A percentile compares a stretch with the other conserved stretches of the same genome.
Conservation (phyloP, 1,284 basidiomycete species). For the Rhodotorula sp. region DNA sequence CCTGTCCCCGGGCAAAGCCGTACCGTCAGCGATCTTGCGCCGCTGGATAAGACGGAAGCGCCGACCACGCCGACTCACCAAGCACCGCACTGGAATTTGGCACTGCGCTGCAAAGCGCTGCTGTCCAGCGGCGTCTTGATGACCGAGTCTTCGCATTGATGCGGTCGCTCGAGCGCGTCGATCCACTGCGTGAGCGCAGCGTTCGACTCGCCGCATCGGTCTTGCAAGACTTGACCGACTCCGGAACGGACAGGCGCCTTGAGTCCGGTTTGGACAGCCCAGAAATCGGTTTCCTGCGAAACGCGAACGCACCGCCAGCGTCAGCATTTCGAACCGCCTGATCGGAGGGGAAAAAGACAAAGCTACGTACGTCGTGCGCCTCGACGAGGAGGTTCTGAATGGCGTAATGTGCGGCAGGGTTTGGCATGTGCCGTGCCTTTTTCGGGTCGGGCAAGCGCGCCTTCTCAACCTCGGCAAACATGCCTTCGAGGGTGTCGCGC, state of each 20-base stretch:
- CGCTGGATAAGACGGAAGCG: background rate
- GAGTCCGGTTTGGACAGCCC: conserved; percentile 21
- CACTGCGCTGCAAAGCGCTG: conserved; percentile 14
- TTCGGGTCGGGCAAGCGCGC: conserved; percentile 12
- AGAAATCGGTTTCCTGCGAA: conserved; percentile 28
- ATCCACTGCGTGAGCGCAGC: conserved; percentile 28
- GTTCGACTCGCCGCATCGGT: conserved; percentile 30
- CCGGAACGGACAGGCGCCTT: conserved; percentile 21
- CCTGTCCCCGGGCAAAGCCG: background rate
- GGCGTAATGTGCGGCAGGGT: conserved; percentile 33
- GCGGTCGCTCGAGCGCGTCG: conserved; percentile 24
- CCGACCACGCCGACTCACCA: conserved; percentile 9
- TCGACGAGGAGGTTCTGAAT: conserved; percentile 28
- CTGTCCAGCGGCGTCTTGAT: conserved; percentile 2
- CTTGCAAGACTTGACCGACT: conserved; percentile 24
- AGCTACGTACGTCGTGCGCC: conserved; percentile 8
- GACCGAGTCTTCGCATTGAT: conserved; percentile 7
- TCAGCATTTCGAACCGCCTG: background rate
- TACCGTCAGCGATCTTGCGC: background rate
- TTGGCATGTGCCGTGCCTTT: conserved; percentile 16
- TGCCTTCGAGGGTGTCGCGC: conserved; percentile 17
- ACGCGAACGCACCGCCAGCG: background rate
- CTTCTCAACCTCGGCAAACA: conserved; percentile 23
- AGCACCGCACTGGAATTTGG: conserved; percentile 27
- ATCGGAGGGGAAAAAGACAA: background rate